phyloP scores from a whole-genome alignment of 768 basidiomycete species.

The Exsudoporus frostii region DNA sequence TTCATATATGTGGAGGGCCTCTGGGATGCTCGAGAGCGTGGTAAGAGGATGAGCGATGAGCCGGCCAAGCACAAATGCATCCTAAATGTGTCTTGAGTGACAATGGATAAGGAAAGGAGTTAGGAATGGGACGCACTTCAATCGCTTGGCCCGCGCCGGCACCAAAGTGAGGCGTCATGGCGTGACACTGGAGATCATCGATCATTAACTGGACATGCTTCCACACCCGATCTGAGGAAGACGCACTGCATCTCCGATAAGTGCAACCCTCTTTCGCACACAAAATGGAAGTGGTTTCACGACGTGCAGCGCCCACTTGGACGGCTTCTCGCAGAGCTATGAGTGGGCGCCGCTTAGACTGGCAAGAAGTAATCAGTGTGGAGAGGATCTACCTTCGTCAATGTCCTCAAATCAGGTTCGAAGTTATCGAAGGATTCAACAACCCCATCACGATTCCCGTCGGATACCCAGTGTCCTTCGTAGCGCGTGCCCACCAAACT shows the following conservation, averaged over 20 bases:
- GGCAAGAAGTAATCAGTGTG: neutral
- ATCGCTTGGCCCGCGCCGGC: slow-evolving; percentile 27
- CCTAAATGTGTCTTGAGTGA: neutral
- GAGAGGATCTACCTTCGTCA: slow-evolving; percentile 25
- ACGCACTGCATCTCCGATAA: slow-evolving; percentile 50
- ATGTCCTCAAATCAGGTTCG: slow-evolving; percentile 33
- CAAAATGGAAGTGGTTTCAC: slow-evolving; percentile 41
- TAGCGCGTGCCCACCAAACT: slow-evolving; percentile 29
- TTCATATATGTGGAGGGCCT: slow-evolving; percentile 12
- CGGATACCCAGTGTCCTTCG: slow-evolving; percentile 31
- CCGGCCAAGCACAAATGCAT: slow-evolving; percentile 23
- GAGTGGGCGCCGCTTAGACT: neutral
- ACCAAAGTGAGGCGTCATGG: slow-evolving; percentile 23
- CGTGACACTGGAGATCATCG: slow-evolving; percentile 14
- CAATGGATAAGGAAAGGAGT: neutral
- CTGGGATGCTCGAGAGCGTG: neutral
- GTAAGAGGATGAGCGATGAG: slow-evolving; percentile 22
- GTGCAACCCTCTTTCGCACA: slow-evolving; percentile 37
- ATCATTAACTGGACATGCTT: neutral
- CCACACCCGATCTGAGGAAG: neutral
- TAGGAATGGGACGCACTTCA: slow-evolving; percentile 9
- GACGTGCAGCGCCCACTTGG: slow-evolving; percentile 45
- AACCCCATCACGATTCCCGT: slow-evolving; percentile 32
- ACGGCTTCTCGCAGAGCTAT: slow-evolving; percentile 36
- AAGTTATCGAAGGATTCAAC: slow-evolving; percentile 29